Base-by-base conservation (phyloP, 768 basidiomycete species). In the Macrolepiota dolichaula region DNA sequence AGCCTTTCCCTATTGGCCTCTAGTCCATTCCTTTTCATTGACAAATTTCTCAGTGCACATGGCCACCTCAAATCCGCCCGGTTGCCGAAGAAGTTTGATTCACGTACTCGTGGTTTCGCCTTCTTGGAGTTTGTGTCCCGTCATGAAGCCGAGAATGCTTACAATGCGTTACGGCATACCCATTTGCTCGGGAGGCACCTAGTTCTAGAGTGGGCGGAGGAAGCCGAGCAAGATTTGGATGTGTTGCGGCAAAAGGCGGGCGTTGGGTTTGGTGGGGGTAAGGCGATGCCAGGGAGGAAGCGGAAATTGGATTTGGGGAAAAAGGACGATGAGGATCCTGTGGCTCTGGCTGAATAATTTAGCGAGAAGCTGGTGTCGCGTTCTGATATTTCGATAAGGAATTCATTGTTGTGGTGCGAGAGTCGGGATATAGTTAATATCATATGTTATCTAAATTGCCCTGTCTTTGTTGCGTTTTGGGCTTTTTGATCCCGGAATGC, bases 141-240 rank as follows among this genome's bases (percentile, higher is more conserved):
- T 17, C 86, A 87, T 52, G 96, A 99, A 68, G 96, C 96, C 1
- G 90, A 94, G 71, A 88, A 88, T 46, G 96, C 94, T 0, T 94
- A 89, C 72, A 85, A 83, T 27, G 87, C 93, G 11, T 82, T 99
- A 24, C 84, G 86, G 65, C 95, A 98, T 73, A 97, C 96, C 0
- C 97, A 98, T 80, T 86, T 98, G 67, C 86, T 99, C 22, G 96
- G 97, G 9, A 78, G 97, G 37, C 97, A 99, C 81, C 76, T 99
- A 47, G 94, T 98, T 3, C 77, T 99, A 46, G 88, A 98, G 72
- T 97, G 96, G 95, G 94, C 96, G 1, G 84, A 89, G 66, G 91
- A 91, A 59, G 88, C 79, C 2, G 91, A 91, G 64, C 84, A 86
- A 69, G 91, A 96, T 69, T 69, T 96, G 55, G 91, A 91, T 32